phyloP scores from a whole-genome alignment of 345 rosid genomes.

The Dovyalis caffra region DNA sequence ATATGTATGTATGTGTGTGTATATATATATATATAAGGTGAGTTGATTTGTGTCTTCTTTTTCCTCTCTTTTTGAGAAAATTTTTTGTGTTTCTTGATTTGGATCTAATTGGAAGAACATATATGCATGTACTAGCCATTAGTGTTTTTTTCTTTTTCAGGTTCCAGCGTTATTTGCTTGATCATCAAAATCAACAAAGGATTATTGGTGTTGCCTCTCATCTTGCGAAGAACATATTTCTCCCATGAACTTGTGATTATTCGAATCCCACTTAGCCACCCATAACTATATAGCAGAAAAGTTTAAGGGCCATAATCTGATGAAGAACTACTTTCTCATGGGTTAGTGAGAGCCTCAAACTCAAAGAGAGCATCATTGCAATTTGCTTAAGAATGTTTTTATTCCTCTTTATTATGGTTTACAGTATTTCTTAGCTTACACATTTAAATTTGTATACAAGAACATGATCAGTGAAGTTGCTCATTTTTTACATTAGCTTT shows the following conservation, averaged over 20 bases:
- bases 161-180: background rate
- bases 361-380: background rate
- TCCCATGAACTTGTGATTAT: background rate
- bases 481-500: background rate
- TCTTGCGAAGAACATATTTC: background rate
- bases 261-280: background rate
- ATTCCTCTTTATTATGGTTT: background rate
- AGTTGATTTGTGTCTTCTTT: background rate
- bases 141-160: background rate
- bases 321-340: no score
- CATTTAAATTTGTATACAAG: background rate
- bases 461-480: background rate
- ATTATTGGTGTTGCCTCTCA: background rate
- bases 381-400: background rate
- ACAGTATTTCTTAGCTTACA: background rate
- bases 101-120: background rate
- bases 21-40: no score
- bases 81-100: background rate
- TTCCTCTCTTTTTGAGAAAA: background rate
- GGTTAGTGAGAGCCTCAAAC: no score
- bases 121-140: background rate
- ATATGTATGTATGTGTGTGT: no score
- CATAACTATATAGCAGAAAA: background rate
- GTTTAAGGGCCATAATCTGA: background rate
- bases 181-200: background rate